Evolutionary conservation across 306 rosid genomes (phyloP).

Genomic region (Quercus cerris): DNA sequence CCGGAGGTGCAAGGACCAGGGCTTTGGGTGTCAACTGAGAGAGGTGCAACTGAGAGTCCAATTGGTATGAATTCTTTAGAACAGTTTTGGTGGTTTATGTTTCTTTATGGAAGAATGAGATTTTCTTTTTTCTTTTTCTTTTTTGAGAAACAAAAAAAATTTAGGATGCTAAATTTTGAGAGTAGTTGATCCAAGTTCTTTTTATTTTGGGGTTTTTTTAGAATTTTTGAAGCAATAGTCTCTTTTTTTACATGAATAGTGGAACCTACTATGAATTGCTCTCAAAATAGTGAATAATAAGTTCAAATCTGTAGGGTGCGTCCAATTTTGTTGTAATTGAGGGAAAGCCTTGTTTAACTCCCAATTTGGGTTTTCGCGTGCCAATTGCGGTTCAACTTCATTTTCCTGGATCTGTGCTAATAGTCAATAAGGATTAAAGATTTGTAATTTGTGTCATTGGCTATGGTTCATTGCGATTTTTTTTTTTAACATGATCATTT

Average conservation of each 20-base stretch:
- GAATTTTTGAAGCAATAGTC: too few relatives aligned
- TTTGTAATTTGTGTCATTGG: background rate
- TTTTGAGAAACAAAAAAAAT: too few relatives aligned
- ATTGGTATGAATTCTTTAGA: constrained; percentile 44
- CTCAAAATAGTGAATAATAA: too few relatives aligned
- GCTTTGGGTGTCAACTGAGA: constrained; percentile 79
- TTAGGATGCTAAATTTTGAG: too few relatives aligned
- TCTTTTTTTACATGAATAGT: too few relatives aligned
- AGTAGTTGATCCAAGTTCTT: too few relatives aligned
- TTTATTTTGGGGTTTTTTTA: too few relatives aligned
- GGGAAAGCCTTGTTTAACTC: background rate
- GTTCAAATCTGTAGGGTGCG: background rate
- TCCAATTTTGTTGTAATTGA: background rate
- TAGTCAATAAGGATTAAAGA: background rate
- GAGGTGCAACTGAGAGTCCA: constrained; percentile 88
- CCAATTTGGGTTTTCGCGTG: background rate
- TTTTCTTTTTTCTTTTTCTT: background rate
- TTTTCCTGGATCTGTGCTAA: background rate
- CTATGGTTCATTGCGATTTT: background rate
- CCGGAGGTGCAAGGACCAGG: constrained; percentile 96
- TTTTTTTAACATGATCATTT: background rate
- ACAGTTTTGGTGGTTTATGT: background rate
- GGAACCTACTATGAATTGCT: too few relatives aligned
- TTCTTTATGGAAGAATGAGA: background rate
- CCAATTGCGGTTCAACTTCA: background rate